Percentiles rank a stretch among this genome's conserved stretches.
Evolutionary conservation across 1,284 basidiomycete species (phyloP).

Genomic region (Psilocybe mexicana): DNA sequence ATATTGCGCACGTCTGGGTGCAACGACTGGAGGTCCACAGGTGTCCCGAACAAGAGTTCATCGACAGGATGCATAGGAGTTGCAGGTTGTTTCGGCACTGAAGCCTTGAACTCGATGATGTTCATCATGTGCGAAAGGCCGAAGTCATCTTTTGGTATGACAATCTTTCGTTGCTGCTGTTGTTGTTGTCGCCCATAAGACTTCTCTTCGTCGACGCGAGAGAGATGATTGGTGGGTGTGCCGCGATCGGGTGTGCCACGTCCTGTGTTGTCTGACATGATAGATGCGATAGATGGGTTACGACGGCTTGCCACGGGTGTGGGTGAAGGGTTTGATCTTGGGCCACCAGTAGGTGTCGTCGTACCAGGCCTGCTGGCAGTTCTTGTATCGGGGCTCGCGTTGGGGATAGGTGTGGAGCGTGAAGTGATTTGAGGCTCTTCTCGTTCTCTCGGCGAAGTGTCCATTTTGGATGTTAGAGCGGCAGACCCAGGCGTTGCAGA

Average conservation of each 20-base stretch:
- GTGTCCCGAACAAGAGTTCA: conserved; percentile 69
- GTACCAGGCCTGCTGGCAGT: conserved; percentile 38
- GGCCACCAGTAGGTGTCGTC: conserved; percentile 33
- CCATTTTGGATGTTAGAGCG: conserved; percentile 30
- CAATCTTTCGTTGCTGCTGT: conserved; percentile 36
- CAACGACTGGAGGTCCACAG: conserved; percentile 59
- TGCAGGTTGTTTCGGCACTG: conserved; percentile 26
- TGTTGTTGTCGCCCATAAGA: conserved; percentile 11
- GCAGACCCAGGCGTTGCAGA: conserved; percentile 43
- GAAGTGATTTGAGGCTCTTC: conserved; percentile 3
- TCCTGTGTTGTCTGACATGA: conserved; percentile 59
- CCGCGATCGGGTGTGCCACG: conserved; percentile 36
- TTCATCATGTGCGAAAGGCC: conserved; percentile 82
- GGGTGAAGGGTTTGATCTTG: conserved; percentile 19
- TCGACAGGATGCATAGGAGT: conserved; percentile 63
- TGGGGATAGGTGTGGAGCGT: conserved; percentile 13
- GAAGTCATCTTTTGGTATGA: conserved; percentile 79
- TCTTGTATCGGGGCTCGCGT: conserved; percentile 11
- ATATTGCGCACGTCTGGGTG: conserved; percentile 75
- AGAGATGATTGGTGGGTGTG: conserved; percentile 43
- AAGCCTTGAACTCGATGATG: conserved; percentile 65
- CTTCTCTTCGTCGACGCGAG: conserved; percentile 23
- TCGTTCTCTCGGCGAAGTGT: conserved; percentile 4
- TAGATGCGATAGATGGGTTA: conserved; percentile 64
- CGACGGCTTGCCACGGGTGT: conserved; percentile 38